Base-by-base conservation (phyloP, 1,139 yeast species). In the Hyphopichia buzzinii region DNA sequence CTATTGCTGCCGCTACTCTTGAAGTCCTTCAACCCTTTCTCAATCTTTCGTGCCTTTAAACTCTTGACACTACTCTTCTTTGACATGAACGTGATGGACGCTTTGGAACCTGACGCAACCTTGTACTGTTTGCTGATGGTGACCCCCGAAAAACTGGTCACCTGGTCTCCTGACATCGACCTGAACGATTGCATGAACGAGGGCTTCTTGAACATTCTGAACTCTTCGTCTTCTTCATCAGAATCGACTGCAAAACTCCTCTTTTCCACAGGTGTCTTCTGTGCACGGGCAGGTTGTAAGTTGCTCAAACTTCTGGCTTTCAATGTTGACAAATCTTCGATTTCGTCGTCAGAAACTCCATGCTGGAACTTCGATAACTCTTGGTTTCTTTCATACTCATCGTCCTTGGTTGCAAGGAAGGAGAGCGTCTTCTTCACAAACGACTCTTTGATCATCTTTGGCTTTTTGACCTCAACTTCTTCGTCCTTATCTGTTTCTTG, bases 351-450 rank as follows among this genome's bases (percentile, higher is more conserved):
- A 6, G 61, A 65, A 29, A 59, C 43, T 3, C 68, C 71, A 52
- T 73, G 67, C 42, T 72, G 77, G 17, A 46, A 39, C 15, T 54
- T 56, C 1, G 77, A 63, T 3, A 59, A 43, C 28, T 46, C 43
- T 40, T 67, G 72, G 27, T 61, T 54, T 31, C 47, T 45, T 12
- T 66, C 70, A 42, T 70, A 64, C 14, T 55, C 55, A 29, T 48
- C 42, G 33, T 62, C 61, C 17, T 57, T 55, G 2, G 57, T 69
- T n/a, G 52, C 62, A 38, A 82, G 67, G 51, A 83, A 84, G 0
- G 90, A 82, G 34, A 84, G 64, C 44, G 80, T 79, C 40, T 72
- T 73, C 36, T 79, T 79, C 8, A 84, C 84, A 50, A 78, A 81
- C 1, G 76, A 77, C 46, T 78, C 79, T 11, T 79, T 76, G 30